A percentile compares a stretch with the other conserved stretches of the same genome.
These are phyloP conservation scores for Parafenestella ontariensis DNA, from an alignment of 2,329 filamentous ascomycete species.

Conservation along the genomic window DNA sequence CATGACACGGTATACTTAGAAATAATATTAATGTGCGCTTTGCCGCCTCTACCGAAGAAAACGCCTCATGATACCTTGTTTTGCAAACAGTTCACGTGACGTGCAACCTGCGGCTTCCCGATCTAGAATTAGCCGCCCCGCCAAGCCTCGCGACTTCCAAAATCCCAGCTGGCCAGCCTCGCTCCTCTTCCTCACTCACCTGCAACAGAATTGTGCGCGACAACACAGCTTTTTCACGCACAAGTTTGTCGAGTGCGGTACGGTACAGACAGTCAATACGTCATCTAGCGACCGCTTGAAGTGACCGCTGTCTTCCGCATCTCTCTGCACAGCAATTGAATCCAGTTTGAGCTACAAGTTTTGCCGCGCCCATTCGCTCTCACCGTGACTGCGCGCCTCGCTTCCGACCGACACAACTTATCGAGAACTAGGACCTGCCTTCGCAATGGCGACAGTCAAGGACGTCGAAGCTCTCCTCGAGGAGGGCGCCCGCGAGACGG, in stretches of 20 bases:
- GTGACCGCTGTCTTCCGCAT: conserved; percentile 20
- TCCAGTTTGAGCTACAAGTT: conserved; percentile 28
- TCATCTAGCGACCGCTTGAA: conserved; percentile 14
- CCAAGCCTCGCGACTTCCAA: conserved; percentile 2
- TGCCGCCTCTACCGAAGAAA: neutral
- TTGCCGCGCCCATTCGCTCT: conserved; percentile 25
- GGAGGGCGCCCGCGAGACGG: conserved; percentile 55
- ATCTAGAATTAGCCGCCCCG: neutral
- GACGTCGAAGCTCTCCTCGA: conserved; percentile 93
- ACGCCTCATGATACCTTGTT: neutral
- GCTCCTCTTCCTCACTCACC: conserved; percentile 15
- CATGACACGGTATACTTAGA: neutral
- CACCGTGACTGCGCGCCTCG: conserved; percentile 33
- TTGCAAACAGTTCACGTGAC: neutral
- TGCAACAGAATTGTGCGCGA: conserved; percentile 15
- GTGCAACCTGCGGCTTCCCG: conserved; percentile 4
- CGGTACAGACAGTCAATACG: conserved; percentile 17
- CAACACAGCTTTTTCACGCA: conserved; percentile 23
- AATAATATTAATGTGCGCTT: conserved; percentile 15
- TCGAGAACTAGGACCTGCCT: conserved; percentile 30
- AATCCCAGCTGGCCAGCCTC: conserved; percentile 2
- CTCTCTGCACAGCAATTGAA: conserved; percentile 30
- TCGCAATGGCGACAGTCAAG: conserved; percentile 54
- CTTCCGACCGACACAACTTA: conserved; percentile 30
- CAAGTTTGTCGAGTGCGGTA: conserved; percentile 17